Base-by-base conservation (phyloP, 1,139 yeast genomes). In the Williopsis jadinii region DNA sequence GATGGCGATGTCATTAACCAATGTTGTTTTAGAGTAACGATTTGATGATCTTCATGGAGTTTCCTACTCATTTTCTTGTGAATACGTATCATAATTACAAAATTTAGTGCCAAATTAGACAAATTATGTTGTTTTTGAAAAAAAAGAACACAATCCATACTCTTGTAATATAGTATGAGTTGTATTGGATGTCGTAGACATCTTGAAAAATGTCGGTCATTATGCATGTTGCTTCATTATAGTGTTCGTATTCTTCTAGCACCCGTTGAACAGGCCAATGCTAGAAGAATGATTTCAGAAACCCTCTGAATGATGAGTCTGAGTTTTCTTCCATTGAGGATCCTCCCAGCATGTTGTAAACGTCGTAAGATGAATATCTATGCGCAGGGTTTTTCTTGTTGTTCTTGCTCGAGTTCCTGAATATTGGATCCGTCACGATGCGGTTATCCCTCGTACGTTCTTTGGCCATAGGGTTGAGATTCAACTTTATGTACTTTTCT, bases 361-460 rank as follows among this genome's bases (percentile, higher is more conserved):
- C 50, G 36, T 53, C 57, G 39, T 47, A 41, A 9, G 57, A 51
- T 11, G 55, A 51, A 36, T 45, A 48, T 24, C 56, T 32, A 15
- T 46, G 40, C 12, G 39, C 41, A 15, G 34, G 38, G 9, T 31
- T 36, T 28, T n/a, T 12, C 32, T 11, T 26, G 11, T 26, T 33
- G 28, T 24, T 33, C 24, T 19, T 19, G 24, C 6, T 19, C 6
- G 24, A 10, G 11, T 39, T 39, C 28, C 34, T 28, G 29, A 41
- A 27, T 9, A 39, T 41, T 5, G 49, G 44, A 10, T 42, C 50
- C 8, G 43, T 36, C 5, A 42, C 42, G 11, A 34, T 28, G 3
- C 32, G 24, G 12, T 34, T 24, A 40, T 35, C 35, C 35, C 34
- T 26, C 27, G 32, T 42, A 3, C 38, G 30, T 26, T 34, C 30